Conservation (phyloP, 805 yeast species). For the Ogataea zsoltii region DNA sequence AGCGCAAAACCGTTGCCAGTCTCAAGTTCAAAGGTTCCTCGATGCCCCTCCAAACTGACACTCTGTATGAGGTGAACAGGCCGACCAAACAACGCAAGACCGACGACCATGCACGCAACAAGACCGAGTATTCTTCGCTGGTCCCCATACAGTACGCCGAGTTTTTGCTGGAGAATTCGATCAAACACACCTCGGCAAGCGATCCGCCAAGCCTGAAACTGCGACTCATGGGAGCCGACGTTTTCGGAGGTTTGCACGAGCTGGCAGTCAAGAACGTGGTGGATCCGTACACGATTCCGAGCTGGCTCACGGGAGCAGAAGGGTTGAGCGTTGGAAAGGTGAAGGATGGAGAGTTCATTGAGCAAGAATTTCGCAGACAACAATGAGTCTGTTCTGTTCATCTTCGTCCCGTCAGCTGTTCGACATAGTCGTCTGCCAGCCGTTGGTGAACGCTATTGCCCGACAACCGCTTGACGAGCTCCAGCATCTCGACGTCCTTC, state of each 20-base stretch:
- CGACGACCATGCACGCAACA: slow-evolving; percentile 8
- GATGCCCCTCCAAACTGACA: slow-evolving; percentile 36
- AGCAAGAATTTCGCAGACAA: too few relatives aligned
- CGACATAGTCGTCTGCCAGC: slow-evolving; percentile 27
- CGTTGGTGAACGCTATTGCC: slow-evolving; percentile 21
- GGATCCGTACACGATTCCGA: slow-evolving; percentile 61
- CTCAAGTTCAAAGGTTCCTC: slow-evolving; percentile 62
- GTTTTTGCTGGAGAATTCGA: slow-evolving; percentile 41
- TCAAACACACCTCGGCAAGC: slow-evolving; percentile 19
- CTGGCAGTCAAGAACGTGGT: slow-evolving; percentile 50
- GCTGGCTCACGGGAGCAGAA: slow-evolving; percentile 80
- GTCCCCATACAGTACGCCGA: slow-evolving; percentile 59
- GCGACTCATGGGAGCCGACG: slow-evolving; percentile 63
- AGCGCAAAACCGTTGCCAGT: slow-evolving; percentile 46
- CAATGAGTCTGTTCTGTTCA: not conserved
- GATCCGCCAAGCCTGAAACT: slow-evolving; percentile 24
- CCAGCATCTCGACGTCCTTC: slow-evolving; percentile 42
- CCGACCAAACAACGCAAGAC: slow-evolving; percentile 26
- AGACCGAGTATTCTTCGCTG: slow-evolving; percentile 48
- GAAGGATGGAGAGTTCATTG: slow-evolving; percentile 37
- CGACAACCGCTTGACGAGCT: slow-evolving; percentile 26
- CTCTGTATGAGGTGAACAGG: slow-evolving; percentile 41
- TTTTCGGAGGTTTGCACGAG: slow-evolving; percentile 78
- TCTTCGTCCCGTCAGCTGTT: slow-evolving; percentile 25
- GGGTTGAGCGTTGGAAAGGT: slow-evolving; percentile 52